These are phyloP conservation scores for Diospyros kaki DNA, from an alignment of 148 eudicot genomes.

Conservation along the genomic window DNA sequence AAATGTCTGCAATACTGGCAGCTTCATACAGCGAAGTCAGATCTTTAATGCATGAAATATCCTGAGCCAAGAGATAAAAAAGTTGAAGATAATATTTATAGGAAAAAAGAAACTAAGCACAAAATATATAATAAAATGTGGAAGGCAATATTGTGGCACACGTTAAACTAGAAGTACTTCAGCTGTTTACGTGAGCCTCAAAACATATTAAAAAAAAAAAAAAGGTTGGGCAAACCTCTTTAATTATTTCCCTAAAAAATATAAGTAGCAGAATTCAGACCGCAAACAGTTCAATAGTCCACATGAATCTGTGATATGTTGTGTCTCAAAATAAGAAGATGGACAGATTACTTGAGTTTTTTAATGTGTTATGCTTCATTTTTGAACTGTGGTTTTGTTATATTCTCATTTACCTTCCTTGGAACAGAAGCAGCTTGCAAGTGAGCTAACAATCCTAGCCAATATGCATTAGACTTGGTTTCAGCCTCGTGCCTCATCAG, in stretches of 20 bases:
- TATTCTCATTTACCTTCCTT: conserved; percentile 55
- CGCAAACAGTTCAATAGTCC: too few species aligned
- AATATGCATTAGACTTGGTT: conserved; percentile 90
- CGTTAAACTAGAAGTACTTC: neutral
- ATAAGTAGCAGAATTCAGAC: neutral
- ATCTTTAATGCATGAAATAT: conserved; percentile 85
- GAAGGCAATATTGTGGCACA: conserved; percentile 1
- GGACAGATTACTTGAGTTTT: neutral
- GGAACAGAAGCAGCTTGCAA: conserved; percentile 87
- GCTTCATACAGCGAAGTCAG: conserved; percentile 69
- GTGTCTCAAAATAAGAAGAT: neutral
- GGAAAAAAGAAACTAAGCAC: neutral
- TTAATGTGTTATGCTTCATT: too few species aligned
- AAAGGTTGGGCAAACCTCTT: too few species aligned
- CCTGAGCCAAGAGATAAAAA: conserved; percentile 39
- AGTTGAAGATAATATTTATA: neutral
- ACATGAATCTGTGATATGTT: neutral
- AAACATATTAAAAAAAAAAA: too few species aligned
- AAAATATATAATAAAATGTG: neutral
- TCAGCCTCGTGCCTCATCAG: conserved; percentile 99
- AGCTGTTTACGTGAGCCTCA: neutral
- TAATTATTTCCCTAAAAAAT: neutral
- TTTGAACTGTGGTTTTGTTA: neutral
- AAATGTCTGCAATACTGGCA: conserved; percentile 68
- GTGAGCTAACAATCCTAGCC: conserved; percentile 95